Evolutionary conservation across 768 basidiomycete genomes (phyloP).

Genomic region (Mycena olivaceomarginata): DNA sequence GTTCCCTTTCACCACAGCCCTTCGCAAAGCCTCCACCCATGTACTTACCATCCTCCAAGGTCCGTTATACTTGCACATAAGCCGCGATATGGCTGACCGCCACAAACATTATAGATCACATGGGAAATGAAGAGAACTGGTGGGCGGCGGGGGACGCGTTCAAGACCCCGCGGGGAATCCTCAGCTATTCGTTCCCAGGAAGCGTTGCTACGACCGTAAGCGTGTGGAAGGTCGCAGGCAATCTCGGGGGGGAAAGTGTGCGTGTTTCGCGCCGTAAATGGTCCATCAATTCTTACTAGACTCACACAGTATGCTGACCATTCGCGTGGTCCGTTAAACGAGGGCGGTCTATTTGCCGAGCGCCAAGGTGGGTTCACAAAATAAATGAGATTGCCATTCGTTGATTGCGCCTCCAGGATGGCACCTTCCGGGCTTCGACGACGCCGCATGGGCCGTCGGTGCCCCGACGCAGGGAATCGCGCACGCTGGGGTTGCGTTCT

Average conservation of each 20-base stretch:
- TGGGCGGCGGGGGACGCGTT: constrained; percentile 64
- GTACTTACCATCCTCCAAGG: constrained; percentile 69
- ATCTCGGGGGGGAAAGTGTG: constrained; percentile 68
- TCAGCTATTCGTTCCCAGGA: constrained; percentile 67
- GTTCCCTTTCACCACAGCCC: constrained; percentile 56
- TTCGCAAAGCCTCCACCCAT: constrained; percentile 58
- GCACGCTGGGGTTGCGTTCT: constrained; percentile 68
- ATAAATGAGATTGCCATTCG: background rate
- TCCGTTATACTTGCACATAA: background rate
- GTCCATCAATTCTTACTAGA: background rate
- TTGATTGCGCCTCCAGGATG: constrained; percentile 57
- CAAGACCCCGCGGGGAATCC: constrained; percentile 69
- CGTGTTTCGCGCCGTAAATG: constrained; percentile 28
- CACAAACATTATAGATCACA: constrained; percentile 60
- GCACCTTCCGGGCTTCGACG: constrained; percentile 76
- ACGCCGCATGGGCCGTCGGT: constrained; percentile 64
- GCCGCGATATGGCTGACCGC: background rate
- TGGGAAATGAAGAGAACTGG: constrained; percentile 71
- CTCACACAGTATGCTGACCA: constrained; percentile 64
- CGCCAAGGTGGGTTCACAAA: constrained; percentile 60
- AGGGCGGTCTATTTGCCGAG: constrained; percentile 76
- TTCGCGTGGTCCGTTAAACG: constrained; percentile 74
- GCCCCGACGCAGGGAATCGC: constrained; percentile 64
- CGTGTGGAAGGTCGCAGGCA: constrained; percentile 72
- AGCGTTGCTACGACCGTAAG: constrained; percentile 59